Percentiles rank a stretch among this genome's conserved stretches.
These are phyloP conservation scores for Macadamia tetraphylla DNA, from an alignment of 164 flowering plant genomes.

Conservation along the genomic window DNA sequence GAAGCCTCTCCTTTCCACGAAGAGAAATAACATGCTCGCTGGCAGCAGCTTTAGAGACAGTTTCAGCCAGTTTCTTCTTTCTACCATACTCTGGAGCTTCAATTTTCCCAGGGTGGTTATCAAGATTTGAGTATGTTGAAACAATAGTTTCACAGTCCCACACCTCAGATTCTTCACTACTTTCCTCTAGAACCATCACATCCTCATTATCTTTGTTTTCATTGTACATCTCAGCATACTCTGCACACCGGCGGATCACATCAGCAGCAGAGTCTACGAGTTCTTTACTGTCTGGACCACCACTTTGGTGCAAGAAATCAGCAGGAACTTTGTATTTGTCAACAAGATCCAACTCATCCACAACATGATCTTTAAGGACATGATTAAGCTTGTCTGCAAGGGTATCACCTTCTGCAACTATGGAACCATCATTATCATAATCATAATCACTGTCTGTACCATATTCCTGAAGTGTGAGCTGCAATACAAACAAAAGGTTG, in stretches of 20 bases:
- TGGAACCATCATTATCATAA: slow-evolving; percentile 23
- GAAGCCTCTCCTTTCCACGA: slow-evolving; percentile 73
- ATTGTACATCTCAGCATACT: slow-evolving; percentile 72
- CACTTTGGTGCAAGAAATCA: slow-evolving; percentile 38
- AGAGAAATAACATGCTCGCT: slow-evolving; percentile 46
- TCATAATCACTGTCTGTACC: slow-evolving; percentile 48
- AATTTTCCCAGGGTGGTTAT: slow-evolving; percentile 91
- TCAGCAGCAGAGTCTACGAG: slow-evolving; percentile 41
- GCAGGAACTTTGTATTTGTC: slow-evolving; percentile 54
- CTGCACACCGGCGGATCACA: slow-evolving; percentile 54
- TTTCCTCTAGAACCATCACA: slow-evolving; percentile 50
- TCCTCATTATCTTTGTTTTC: slow-evolving; percentile 37
- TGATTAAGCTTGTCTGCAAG: slow-evolving; percentile 54
- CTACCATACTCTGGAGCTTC: slow-evolving; percentile 50
- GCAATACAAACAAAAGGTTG: slow-evolving; percentile 12
- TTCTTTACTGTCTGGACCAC: slow-evolving; percentile 24
- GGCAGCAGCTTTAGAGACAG: slow-evolving; percentile 30
- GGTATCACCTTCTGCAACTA: slow-evolving; percentile 41
- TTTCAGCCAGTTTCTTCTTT: slow-evolving; percentile 49
- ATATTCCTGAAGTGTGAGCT: slow-evolving; percentile 75
- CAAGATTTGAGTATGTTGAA: slow-evolving; percentile 86
- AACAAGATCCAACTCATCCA: slow-evolving; percentile 43
- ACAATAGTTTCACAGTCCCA: slow-evolving; percentile 95
- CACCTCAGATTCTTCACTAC: slow-evolving; percentile 76
- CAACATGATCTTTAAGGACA: slow-evolving; percentile 32